A percentile compares a stretch with the other conserved stretches of the same genome.
These are phyloP conservation scores for Candida adriatica DNA, from an alignment of 805 yeast genomes.

Conservation along the genomic window DNA sequence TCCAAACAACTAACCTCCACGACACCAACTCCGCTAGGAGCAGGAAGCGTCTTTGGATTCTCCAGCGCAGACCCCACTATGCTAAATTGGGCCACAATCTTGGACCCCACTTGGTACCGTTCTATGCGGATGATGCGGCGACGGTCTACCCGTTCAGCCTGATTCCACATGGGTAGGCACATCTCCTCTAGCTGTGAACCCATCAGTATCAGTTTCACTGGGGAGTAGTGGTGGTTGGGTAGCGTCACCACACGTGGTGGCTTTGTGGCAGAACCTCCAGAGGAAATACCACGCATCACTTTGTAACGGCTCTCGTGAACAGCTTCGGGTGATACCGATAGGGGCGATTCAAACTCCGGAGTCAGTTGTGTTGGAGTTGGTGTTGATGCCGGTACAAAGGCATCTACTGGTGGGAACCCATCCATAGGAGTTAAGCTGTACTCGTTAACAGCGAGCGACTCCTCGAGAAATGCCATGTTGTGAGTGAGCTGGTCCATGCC, in stretches of 20 bases:
- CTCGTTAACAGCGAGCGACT: conserved; percentile 2
- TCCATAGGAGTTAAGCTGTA: conserved; percentile 4
- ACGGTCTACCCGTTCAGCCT: conserved; percentile 38
- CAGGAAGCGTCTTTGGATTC: conserved; percentile 31
- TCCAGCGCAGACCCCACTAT: conserved; percentile 46
- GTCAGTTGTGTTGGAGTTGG: conserved; percentile 1
- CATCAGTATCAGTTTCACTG: conserved; percentile 40
- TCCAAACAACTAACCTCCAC: conserved; percentile 57
- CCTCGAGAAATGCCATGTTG: conserved; percentile 10
- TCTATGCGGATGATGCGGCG: conserved; percentile 55
- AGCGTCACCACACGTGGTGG: conserved; percentile 39
- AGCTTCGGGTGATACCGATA: conserved; percentile 16
- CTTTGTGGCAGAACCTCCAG: conserved; percentile 50
- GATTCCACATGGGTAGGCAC: conserved; percentile 46
- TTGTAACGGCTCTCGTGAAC: conserved; percentile 24
- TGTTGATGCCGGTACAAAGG: conserved; percentile 10
- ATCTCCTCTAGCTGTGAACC: conserved; percentile 41
- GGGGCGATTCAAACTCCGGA: conserved; percentile 8
- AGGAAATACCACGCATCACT: conserved; percentile 48
- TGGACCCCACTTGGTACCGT: conserved; percentile 41
- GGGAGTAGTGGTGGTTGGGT: conserved; percentile 27
- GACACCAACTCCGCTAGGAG: conserved; percentile 37
- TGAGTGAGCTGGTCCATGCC: conserved; percentile 6
- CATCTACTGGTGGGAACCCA: conserved; percentile 18
- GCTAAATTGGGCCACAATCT: conserved; percentile 40